Evolutionary conservation across 495 filamentous ascomycete genomes (phyloP), one percentile per base, ranked within the genome.

Genomic region (Lentithecium fluviatile): DNA sequence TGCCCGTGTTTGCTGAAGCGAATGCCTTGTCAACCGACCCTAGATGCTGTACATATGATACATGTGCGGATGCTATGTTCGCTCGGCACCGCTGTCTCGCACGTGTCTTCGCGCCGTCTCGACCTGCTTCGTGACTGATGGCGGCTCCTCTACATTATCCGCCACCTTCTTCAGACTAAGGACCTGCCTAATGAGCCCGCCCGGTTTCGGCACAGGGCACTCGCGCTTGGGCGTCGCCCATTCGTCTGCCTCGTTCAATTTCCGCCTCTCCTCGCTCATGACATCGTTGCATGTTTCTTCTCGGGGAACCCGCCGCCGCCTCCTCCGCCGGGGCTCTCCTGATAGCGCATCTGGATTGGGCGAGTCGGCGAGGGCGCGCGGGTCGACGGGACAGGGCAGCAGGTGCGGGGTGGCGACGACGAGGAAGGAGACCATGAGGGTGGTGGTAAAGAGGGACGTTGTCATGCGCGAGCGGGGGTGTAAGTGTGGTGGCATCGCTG

Each of bases 391-490:
- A 73, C 94, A 98, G 0, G 94, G 94, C 45, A 98, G 81, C n/a
- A 95, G 69, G 69, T 98, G 94, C 24, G 94, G 94, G 50, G 96
- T 78, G 42, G 82, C 89, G 60, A 98, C 94, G 57, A 97, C 90
- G 64, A 96, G 80, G 71, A 98, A 95, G 63, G 87, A 90, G 21
- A 89, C 83, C n/a, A 88, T 77, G 36, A 97, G 80, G n/a, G 91
- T 97, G n/a, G 87, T 88, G 46, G 90, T 89, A 78, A 98, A 98
- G 25, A 98, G 86, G 24, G 91, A 90, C 48, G 85, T 89, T 60
- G 94, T 98, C 72, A 88, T 85, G 70, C 89, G 86, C 50, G 91
- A 96, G 67, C 90, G 85, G 6, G 94, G 94, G 75, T 98, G 94
- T 26, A 98, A 88, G 77, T 89, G 85, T 36, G 90, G 89, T 52